Base-by-base conservation (phyloP, 2,329 filamentous ascomycete species). In the Amesomyces nigricolor region DNA sequence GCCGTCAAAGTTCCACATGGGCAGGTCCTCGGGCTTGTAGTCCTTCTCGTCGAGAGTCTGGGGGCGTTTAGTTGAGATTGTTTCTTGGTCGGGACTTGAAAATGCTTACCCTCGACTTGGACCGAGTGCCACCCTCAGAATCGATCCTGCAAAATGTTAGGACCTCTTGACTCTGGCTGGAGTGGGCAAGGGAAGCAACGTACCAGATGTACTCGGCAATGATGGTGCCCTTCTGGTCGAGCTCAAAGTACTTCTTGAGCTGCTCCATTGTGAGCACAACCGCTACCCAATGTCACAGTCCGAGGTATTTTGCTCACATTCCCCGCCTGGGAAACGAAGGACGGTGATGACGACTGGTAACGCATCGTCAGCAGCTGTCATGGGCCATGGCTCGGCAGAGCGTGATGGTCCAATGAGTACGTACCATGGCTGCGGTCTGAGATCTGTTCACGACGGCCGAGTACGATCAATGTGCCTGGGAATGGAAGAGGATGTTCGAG, bases 201-300 rank as follows among this genome's bases (percentile, higher is more conserved):
- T 22, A 61, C 59, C 92, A 96, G 79, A 96, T 86, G 78, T 96
- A 96, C 79, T 96, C 92, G 70, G 91, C 92, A 75, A 96, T 94
- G 71, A 95, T 80, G 67, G 77, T 79, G 73, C 91, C 91, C 74
- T 88, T 89, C 79, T 97, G 92, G 73, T 91, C 87, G 68, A 97
- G 88, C 69, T 80, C 79, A 76, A 94, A 84, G 82, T 92, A 97
- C 77, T 96, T 96, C 74, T 87, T 78, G 73, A 96, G 85, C 90
- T 96, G 74, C 19, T 3, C 42, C 38, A 56, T 32, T 26, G 14
- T 60, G 26, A 60, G 56, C 43, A 32, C 22, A 30, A 51, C 35
- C 19, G 32, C 44, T 8, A 35, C 19, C 8, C 2, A 19, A 9
- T 4, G 14, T 5, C 5, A 5, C 11, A 13, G 30, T 19, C 11